Base-by-base conservation (phyloP, 2,329 filamentous ascomycete species). In the Laburnicola sp. region DNA sequence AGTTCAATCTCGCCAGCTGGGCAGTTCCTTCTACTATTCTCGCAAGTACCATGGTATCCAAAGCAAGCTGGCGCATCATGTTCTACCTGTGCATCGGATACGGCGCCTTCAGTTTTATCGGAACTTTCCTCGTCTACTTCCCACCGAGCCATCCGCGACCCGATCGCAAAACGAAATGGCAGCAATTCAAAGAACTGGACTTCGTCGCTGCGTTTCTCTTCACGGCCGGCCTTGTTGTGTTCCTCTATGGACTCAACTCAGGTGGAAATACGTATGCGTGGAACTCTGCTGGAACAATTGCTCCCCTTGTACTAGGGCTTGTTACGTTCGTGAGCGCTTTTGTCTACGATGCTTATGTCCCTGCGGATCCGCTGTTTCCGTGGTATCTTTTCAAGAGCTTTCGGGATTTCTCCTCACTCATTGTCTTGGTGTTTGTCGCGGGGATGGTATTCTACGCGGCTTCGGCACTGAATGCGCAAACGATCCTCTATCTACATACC, bases 81-180 rank as follows among this genome's bases (percentile, higher is more conserved):
- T 59, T 59, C 34, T 59, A 78, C 56, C 58, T 82, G 3, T 75
- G 74, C 49, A 76, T 77, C 56, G 76, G 79, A 45, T 66, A 77
- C 48, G 72, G 69, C 31, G 69, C 66, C n/a, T 50, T 77, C 22
- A 67, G 74, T 8, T 57, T 76, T 2, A 59, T 70, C 1, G 68
- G 78, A 5, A 79, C 75, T 50, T 65, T 67, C 30, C 68, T 78
- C 54, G 75, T 77, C 48, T 81, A 80, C 63, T 74, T 75, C 54
- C 79, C 77, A 23, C 78, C 79, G 0, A 74, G 71, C 6, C 79
- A 74, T 60, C 60, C 70, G 21, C 74, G 75, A n/a, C 53, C 53
- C 2, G 60, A 60, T 48, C 53, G 53, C n/a, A 64, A 64, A 47
- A 62, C 59, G 3, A 66, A 65, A 23, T 56, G 71, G 50, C 63